These are phyloP conservation scores for Cinnamomum chago DNA, from an alignment of 164 flowering plant species.

Conservation along the genomic window DNA sequence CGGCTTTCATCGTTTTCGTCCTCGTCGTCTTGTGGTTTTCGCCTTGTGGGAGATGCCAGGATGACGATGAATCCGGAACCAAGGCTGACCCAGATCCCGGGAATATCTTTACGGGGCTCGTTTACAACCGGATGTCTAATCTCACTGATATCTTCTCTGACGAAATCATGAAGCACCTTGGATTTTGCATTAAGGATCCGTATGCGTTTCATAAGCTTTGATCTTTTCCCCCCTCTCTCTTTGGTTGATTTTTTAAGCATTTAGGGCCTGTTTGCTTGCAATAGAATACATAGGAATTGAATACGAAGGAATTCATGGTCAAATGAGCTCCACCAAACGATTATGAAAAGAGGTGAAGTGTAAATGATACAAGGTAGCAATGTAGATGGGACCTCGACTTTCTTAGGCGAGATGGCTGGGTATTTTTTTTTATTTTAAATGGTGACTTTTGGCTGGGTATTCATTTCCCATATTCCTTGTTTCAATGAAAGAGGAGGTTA, in stretches of 20 bases:
- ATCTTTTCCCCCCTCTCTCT: not conserved
- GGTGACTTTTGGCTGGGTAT: too few relatives aligned
- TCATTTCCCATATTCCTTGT: too few relatives aligned
- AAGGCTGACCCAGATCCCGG: conserved; percentile 25
- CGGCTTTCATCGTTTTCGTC: not conserved
- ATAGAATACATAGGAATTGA: too few relatives aligned
- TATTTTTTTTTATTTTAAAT: too few relatives aligned
- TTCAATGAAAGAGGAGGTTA: too few relatives aligned
- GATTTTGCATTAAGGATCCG: conserved; percentile 69
- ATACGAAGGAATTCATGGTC: too few relatives aligned
- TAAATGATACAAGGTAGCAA: too few relatives aligned
- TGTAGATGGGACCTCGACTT: too few relatives aligned
- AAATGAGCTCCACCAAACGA: too few relatives aligned
- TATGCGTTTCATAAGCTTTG: conserved; percentile 16
- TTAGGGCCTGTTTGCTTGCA: not conserved
- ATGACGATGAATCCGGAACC: not conserved
- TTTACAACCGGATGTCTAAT: conserved; percentile 38
- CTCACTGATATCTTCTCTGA: conserved; percentile 33
- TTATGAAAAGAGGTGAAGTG: too few relatives aligned
- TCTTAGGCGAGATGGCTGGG: too few relatives aligned
- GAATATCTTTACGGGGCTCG: conserved; percentile 31
- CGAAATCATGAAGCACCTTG: conserved; percentile 33
- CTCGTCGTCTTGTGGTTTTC: conserved; percentile 4
- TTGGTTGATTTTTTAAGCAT: not conserved
- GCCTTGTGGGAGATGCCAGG: conserved; percentile 5